These are phyloP conservation scores for Pseudognaphalium luteoalbum DNA, from an alignment of 129 eudicot species.

Conservation along the genomic window DNA sequence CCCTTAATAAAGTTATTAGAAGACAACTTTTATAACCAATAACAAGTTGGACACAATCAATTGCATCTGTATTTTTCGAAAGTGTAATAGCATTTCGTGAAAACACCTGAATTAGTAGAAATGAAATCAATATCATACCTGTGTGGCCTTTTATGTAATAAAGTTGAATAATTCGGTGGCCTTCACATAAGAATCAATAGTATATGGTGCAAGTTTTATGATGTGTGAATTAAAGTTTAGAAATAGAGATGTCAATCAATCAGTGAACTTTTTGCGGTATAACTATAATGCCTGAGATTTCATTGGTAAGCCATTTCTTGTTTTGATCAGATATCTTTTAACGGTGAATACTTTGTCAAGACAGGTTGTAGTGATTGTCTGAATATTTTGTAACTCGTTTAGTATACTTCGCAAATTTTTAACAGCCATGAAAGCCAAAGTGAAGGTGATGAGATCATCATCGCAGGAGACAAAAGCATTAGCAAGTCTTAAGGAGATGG, in stretches of 20 bases:
- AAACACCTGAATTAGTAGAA: no score
- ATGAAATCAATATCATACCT: background rate
- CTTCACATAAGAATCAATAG: background rate
- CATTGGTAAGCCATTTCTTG: background rate
- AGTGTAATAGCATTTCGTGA: background rate
- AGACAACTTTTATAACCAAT: background rate
- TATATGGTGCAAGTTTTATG: background rate
- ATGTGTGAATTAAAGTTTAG: background rate
- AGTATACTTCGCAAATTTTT: slow-evolving; percentile 26
- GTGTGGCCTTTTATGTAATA: no score
- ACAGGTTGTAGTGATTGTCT: background rate
- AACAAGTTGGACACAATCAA: background rate
- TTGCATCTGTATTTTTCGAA: background rate
- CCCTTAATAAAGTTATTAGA: background rate
- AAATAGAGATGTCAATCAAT: background rate
- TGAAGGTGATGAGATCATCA: slow-evolving; percentile 28
- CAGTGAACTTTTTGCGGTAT: background rate
- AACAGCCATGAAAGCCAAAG: slow-evolving; percentile 33
- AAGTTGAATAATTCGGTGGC: background rate
- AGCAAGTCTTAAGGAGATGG: slow-evolving; percentile 52
- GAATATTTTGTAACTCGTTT: slow-evolving; percentile 15
- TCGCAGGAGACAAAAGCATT: slow-evolving; percentile 38
- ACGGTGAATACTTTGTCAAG: background rate
- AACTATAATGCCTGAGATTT: background rate
- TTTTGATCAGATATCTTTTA: background rate